Evolutionary conservation across 805 yeast species (phyloP).

Genomic region (Ogataea chonburiensis): DNA sequence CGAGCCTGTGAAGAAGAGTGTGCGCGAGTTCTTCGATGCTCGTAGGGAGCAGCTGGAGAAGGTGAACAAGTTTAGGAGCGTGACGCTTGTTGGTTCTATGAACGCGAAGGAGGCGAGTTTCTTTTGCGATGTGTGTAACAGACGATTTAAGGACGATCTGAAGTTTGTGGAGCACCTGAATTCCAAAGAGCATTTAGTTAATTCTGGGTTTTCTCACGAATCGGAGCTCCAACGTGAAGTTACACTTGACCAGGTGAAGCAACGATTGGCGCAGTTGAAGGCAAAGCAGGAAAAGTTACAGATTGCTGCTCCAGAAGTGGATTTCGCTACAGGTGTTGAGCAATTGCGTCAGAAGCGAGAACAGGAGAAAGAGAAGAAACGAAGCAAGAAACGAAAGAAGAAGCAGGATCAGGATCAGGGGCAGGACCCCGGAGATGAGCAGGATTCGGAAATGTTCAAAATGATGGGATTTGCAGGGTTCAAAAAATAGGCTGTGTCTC

Average conservation of each 20-base stretch:
- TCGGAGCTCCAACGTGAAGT: conserved; percentile 36
- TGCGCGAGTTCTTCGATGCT: conserved; percentile 23
- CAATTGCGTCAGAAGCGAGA: conserved; percentile 40
- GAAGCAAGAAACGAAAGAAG: conserved; percentile 25
- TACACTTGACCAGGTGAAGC: conserved; percentile 48
- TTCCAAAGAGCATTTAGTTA: conserved; percentile 61
- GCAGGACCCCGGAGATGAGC: conserved; percentile 13
- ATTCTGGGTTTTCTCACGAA: conserved; percentile 34
- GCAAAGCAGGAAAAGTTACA: conserved; percentile 27
- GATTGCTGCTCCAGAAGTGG: conserved; percentile 25
- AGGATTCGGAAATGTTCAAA: conserved; percentile 30
- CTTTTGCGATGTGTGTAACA: conserved; percentile 74
- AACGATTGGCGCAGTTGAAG: conserved; percentile 37
- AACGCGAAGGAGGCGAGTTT: conserved; percentile 68
- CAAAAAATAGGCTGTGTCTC: conserved; percentile 6
- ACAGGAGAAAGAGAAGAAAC: conserved; percentile 32
- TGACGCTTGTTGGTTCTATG: conserved; percentile 27
- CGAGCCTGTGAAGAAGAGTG: conserved; percentile 11
- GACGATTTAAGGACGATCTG: conserved; percentile 79
- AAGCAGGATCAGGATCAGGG: conserved; percentile 23
- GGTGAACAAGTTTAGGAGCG: conserved; percentile 25
- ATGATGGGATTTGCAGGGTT: conserved; percentile 56
- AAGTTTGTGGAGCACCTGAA: conserved; percentile 83
- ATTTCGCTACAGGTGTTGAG: conserved; percentile 41
- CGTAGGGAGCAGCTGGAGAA: conserved; percentile 25